Base-by-base conservation (phyloP, 2,329 filamentous ascomycete genomes). In the Trichoderma sp. region DNA sequence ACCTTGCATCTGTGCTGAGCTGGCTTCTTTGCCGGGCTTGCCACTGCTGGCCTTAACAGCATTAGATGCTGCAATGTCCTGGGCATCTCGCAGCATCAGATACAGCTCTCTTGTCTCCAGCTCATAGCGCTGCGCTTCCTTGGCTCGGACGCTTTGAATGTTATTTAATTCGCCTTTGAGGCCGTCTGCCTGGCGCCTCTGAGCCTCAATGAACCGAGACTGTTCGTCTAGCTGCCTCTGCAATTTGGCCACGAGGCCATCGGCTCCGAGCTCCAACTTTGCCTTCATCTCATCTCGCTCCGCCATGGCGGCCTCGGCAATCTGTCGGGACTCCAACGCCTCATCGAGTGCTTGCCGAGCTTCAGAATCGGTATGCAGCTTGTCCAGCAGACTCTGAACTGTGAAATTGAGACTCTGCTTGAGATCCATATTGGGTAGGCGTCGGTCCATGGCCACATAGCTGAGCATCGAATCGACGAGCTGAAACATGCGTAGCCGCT, bases 391-490 rank as follows among this genome's bases (percentile, higher is more conserved):
- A 81, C 90, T 97, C 83, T 98, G 96, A 11, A 99, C 96, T 0
- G 95, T 98, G 78, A 98, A 98, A 81, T 97, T 98, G 75, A 99
- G 88, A 79, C 94, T 97, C 81, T 98, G 95, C 84, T 98, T 98
- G 73, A 99, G 88, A 81, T 99, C 96, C 90, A 98, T 95, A 82
- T 99, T 95, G 51, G 96, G 96, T 75, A 98, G 83, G 74, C 96
- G 89, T 79, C 96, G 90, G 82, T 99, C 96, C 95, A 99, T 99
- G 77, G 95, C 95, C 74, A 99, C 95, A 82, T 98, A 98, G 82
- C 94, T 97, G 75, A 99, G 90, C 94, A 98, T 98, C n/a, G 93
- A 92, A 82, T 99, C 96, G 32, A 98, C 95, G 32, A 99, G 89
- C 84, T 98, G 96, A 83, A 98, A 99, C 92, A 98, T 96, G 63